These are phyloP conservation scores for Hordeum pubiflorum DNA, from an alignment of 202 grass and related monocot genomes.

Conservation along the genomic window DNA sequence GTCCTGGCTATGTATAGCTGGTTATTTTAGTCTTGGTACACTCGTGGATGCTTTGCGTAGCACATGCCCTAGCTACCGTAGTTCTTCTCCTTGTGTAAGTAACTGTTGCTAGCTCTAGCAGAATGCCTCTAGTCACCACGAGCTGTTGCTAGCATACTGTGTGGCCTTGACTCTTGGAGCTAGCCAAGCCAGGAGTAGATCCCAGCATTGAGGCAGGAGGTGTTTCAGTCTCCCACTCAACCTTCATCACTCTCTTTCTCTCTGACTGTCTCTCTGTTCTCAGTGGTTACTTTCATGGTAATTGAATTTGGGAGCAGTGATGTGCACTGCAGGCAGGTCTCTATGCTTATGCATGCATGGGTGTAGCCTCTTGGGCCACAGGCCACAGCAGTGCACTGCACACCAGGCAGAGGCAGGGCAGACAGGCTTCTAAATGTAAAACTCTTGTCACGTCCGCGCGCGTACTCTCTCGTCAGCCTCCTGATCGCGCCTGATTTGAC, in stretches of 20 bases:
- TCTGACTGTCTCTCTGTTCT: not conserved
- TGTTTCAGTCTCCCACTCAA: slow-evolving; percentile 18
- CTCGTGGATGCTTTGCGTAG: not conserved
- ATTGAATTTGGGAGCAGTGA: not conserved
- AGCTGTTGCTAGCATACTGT: not conserved
- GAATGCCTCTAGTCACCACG: not conserved
- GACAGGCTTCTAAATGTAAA: not conserved
- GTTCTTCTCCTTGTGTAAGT: not conserved
- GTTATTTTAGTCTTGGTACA: not conserved
- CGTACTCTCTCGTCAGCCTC: not conserved
- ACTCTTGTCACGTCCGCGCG: slow-evolving; percentile 15
- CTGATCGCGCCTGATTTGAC: not conserved
- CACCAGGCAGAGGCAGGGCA: too few relatives aligned
- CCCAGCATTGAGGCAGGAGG: slow-evolving; percentile 7
- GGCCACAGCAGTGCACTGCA: not conserved
- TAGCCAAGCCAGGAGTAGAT: not conserved
- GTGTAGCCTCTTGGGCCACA: slow-evolving; percentile 12
- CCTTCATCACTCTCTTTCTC: not conserved
- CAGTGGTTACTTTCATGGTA: not conserved
- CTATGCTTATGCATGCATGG: not conserved
- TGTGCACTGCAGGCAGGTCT: not conserved
- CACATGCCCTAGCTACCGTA: not conserved
- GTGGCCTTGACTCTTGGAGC: not conserved
- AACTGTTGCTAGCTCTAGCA: not conserved
- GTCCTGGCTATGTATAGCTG: too few relatives aligned